These are phyloP conservation scores for Xanthoconium separans DNA, from an alignment of 1,284 basidiomycete species.

Conservation along the genomic window DNA sequence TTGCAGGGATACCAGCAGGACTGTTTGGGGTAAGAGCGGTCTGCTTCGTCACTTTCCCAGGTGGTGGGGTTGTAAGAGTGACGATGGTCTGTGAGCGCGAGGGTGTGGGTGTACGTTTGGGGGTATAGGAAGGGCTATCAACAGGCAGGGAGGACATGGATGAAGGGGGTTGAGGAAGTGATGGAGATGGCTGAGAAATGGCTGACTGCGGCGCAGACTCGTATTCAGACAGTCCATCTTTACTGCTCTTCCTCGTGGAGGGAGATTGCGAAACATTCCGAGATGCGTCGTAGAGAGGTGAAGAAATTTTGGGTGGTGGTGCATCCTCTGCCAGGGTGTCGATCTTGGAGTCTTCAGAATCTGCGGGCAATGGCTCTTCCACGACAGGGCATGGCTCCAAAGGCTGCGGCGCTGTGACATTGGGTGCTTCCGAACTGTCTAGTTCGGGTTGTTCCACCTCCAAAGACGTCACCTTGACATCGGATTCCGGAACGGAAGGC, in stretches of 20 bases:
- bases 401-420: not conserved
- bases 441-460: slow-evolving; percentile 4
- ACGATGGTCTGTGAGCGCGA: not conserved
- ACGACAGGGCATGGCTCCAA: slow-evolving; percentile 1
- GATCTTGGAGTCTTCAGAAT: not conserved
- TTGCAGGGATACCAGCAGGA: not conserved
- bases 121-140: not conserved
- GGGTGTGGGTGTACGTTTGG: not conserved
- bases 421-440: not conserved
- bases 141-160: not conserved
- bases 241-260: not conserved
- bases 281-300: slow-evolving; percentile 3
- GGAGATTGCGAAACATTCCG: slow-evolving; percentile 5
- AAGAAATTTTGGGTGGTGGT: not conserved
- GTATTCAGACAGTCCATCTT: slow-evolving; percentile 15
- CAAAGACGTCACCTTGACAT: not conserved
- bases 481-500: not conserved
- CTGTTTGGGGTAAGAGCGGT: not conserved
- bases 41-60: slow-evolving; percentile 2
- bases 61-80: not conserved
- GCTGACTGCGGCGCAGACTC: slow-evolving; percentile 15
- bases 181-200: slow-evolving; percentile 9
- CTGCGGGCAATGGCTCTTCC: not conserved
- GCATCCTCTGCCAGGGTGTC: slow-evolving; percentile 1
- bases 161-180: not conserved